These are phyloP conservation scores for Limnomonas spitsbergensis DNA, from an alignment of 139 green algal genomes.

Conservation along the genomic window DNA sequence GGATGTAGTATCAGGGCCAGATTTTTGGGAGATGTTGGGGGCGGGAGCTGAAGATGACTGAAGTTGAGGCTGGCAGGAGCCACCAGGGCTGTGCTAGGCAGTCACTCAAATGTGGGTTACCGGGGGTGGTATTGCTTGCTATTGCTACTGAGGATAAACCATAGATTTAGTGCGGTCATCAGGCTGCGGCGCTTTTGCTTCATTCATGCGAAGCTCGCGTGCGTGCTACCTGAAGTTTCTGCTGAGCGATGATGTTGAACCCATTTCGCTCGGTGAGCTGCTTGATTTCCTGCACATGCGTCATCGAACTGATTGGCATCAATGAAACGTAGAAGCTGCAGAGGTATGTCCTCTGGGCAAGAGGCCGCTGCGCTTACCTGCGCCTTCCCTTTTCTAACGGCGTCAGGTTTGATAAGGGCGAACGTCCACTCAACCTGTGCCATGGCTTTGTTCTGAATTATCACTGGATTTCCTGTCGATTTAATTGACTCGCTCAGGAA, in stretches of 20 bases:
- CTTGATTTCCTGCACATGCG: constrained; percentile 57
- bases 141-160: not conserved
- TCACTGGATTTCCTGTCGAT: no score
- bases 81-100: no score
- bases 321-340: not conserved
- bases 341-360: not conserved
- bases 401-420: constrained; percentile 77
- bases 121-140: not conserved
- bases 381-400: constrained; percentile 47
- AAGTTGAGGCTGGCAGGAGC: no score
- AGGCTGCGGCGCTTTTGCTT: not conserved
- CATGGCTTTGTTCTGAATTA: no score
- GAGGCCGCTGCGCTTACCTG: not conserved
- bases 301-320: not conserved
- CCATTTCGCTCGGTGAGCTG: constrained; percentile 63
- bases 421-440: constrained; percentile 63
- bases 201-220: not conserved
- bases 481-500: no score
- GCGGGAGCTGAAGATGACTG: no score
- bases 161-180: not conserved
- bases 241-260: constrained; percentile 66
- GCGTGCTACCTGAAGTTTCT: constrained; percentile 55
- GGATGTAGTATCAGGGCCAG: no score
- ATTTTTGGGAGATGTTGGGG: no score
- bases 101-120: not conserved